phyloP scores from a whole-genome alignment of 768 basidiomycete species.

The Gyrodon lividus region DNA sequence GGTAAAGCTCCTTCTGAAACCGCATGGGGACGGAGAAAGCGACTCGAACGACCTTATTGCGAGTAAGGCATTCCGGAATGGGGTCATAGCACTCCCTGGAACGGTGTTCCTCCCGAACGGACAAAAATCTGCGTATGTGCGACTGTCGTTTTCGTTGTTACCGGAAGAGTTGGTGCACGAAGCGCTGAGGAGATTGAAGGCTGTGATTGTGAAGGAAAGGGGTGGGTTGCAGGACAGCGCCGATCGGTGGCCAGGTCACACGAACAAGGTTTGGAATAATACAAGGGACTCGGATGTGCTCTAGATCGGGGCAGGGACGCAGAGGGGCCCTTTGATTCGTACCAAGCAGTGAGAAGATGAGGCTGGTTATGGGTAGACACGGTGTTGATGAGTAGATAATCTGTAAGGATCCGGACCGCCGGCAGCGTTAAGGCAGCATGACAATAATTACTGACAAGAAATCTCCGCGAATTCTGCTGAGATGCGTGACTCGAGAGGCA shows the following conservation, averaged over 20 bases:
- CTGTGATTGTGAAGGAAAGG: conserved; percentile 31
- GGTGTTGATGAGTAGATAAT: conserved; percentile 1
- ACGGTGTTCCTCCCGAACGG: conserved; percentile 68
- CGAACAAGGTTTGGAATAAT: too few species aligned
- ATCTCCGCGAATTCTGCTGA: conserved; percentile 18
- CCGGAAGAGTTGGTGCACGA: conserved; percentile 64
- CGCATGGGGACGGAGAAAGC: conserved; percentile 34
- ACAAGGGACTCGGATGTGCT: too few species aligned
- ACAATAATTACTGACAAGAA: background rate
- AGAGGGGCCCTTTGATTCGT: background rate
- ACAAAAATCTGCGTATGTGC: conserved; percentile 61
- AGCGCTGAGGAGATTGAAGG: conserved; percentile 56
- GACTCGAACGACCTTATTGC: conserved; percentile 69
- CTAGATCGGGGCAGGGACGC: background rate
- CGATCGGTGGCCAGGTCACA: background rate
- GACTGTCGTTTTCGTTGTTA: conserved; percentile 70
- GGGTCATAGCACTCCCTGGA: conserved; percentile 81
- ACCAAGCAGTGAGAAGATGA: conserved; percentile 10
- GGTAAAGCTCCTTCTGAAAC: conserved; percentile 56
- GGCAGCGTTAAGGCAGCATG: background rate
- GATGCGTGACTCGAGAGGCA: too few species aligned
- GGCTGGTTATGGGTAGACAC: conserved; percentile 12
- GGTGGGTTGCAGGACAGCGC: background rate
- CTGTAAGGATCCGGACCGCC: background rate
- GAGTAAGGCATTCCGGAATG: conserved; percentile 66